Conservation (phyloP, 1,284 basidiomycete genomes). For the Marasmius sp. region DNA sequence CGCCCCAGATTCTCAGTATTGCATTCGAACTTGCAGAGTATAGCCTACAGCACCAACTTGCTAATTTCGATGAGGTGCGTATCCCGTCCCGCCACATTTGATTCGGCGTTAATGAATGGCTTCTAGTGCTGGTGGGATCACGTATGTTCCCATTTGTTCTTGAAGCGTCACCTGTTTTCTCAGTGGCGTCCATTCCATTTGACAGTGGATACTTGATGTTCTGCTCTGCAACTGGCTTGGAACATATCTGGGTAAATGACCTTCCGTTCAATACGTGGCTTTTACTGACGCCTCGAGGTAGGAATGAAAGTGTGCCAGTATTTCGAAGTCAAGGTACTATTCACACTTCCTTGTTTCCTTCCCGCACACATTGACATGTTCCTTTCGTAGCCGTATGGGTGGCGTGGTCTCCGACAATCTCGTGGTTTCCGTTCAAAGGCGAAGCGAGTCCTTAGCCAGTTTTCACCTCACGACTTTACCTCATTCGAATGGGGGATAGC, state of each 20-base stretch:
- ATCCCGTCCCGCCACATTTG: slow-evolving; percentile 18
- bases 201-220: slow-evolving; percentile 82
- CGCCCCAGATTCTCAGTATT: slow-evolving; percentile 71
- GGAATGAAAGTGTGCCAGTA: slow-evolving; percentile 86
- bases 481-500: slow-evolving; percentile 86
- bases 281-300: slow-evolving; percentile 27
- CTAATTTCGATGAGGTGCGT: slow-evolving; percentile 80
- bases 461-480: slow-evolving; percentile 84
- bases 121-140: slow-evolving; percentile 86
- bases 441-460: slow-evolving; percentile 74
- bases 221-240: slow-evolving; percentile 85
- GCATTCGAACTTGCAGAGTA: slow-evolving; percentile 86
- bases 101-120: slow-evolving; percentile 16
- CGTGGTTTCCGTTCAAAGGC: slow-evolving; percentile 76
- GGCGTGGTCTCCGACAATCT: slow-evolving; percentile 79
- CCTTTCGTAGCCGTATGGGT: slow-evolving; percentile 65
- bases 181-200: slow-evolving; percentile 16
- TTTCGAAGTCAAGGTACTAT: slow-evolving; percentile 76
- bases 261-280: slow-evolving; percentile 12
- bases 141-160: slow-evolving; percentile 44
- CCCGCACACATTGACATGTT: slow-evolving; percentile 12
- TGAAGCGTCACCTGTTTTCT: background rate
- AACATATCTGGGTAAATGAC: slow-evolving; percentile 66
- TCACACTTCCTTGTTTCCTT: background rate
- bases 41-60: slow-evolving; percentile 77